Conservation (phyloP, 345 rosid species). For the Erodium maritimum region DNA sequence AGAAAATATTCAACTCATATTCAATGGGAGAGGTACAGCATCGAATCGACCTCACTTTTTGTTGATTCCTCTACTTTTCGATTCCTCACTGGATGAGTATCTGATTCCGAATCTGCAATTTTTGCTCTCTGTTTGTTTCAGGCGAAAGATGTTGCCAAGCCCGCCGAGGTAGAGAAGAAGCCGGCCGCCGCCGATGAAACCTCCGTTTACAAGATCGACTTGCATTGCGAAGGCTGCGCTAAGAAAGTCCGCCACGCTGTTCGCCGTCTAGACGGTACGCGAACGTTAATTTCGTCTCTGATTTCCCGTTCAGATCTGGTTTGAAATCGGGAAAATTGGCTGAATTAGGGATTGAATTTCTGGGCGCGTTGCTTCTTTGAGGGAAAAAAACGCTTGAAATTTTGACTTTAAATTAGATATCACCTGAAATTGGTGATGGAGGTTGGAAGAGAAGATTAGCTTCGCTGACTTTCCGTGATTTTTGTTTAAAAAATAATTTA, state of each 20-base stretch:
- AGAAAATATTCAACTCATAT: too few relatives aligned
- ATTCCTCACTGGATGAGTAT: background rate
- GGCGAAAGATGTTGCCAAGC: constrained; percentile 10
- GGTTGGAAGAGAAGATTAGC: too few relatives aligned
- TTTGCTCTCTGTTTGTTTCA: background rate
- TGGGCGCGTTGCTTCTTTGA: too few relatives aligned
- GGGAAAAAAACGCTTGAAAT: too few relatives aligned
- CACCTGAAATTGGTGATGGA: too few relatives aligned
- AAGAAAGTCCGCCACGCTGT: constrained; percentile 18
- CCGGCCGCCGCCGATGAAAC: constrained; percentile 22
- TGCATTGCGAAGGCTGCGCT: constrained; percentile 94
- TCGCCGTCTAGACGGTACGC: constrained; percentile 6
- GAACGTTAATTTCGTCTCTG: background rate
- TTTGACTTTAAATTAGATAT: too few relatives aligned
- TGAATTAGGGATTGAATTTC: too few relatives aligned
- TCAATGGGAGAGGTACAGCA: constrained; percentile 22
- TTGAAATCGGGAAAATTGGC: too few relatives aligned
- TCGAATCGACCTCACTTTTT: background rate
- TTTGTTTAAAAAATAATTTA: too few relatives aligned
- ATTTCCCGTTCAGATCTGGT: too few relatives aligned
- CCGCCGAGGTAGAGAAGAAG: constrained; percentile 43
- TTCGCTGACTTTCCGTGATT: too few relatives aligned
- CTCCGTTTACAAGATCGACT: constrained; percentile 53
- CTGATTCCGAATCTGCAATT: too few relatives aligned
- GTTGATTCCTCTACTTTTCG: background rate